These are phyloP conservation scores for Megacollybia marginata DNA, from an alignment of 768 basidiomycete genomes.

Conservation along the genomic window DNA sequence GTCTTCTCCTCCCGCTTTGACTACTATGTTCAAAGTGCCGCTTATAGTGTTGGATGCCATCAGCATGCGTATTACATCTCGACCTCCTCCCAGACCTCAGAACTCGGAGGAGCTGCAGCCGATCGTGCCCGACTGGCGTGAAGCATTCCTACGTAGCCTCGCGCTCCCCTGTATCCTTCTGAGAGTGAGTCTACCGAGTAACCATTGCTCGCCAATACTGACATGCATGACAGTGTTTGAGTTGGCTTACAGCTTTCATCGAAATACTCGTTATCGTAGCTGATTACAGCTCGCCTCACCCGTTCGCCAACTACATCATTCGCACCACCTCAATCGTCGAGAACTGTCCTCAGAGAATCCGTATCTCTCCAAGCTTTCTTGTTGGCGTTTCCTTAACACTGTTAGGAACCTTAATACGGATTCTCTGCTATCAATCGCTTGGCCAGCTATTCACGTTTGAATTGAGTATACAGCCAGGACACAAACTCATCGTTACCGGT, in stretches of 20 bases:
- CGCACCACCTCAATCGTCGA: conserved; percentile 7
- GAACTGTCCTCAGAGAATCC: conserved; percentile 9
- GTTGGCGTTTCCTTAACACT: conserved; percentile 23
- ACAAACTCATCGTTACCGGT: conserved; percentile 24
- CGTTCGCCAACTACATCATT: conserved; percentile 14
- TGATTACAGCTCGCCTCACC: conserved; percentile 7
- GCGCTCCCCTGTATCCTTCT: conserved; percentile 18
- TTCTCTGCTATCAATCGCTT: conserved; percentile 26
- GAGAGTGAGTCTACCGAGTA: conserved; percentile 14
- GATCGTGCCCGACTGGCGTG: conserved; percentile 26
- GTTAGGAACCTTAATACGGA: conserved; percentile 24
- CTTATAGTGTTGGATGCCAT: conserved; percentile 25
- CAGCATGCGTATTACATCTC: conserved; percentile 29
- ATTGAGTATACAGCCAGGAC: conserved; percentile 24
- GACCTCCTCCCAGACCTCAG: conserved; percentile 25
- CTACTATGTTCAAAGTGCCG: conserved; percentile 23
- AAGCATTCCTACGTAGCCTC: conserved; percentile 21
- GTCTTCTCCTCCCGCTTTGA: not conserved
- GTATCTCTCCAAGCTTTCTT: conserved; percentile 20
- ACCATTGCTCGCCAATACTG: not conserved
- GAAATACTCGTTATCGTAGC: conserved; percentile 24
- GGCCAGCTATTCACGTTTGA: conserved; percentile 32
- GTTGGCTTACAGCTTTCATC: conserved; percentile 17
- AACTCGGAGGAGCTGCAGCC: conserved; percentile 9
- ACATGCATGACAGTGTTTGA: conserved; percentile 14